Percentiles rank a stretch among this genome's conserved stretches.
These are phyloP conservation scores for Cercospora nicotianae DNA, from an alignment of 2,329 filamentous ascomycete genomes.

Conservation along the genomic window DNA sequence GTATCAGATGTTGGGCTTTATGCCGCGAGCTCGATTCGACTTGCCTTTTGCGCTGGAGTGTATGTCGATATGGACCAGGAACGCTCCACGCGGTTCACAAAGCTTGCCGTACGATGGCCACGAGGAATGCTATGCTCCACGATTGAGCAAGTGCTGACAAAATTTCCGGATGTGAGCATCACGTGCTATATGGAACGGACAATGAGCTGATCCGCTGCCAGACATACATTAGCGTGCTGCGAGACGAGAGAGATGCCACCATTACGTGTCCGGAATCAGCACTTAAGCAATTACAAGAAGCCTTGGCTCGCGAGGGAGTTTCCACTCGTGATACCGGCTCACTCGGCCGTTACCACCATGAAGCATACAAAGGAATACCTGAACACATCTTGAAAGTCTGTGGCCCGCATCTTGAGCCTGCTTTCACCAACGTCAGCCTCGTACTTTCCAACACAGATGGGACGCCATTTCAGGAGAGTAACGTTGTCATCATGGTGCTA, in stretches of 20 bases:
- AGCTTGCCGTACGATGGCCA: conserved; percentile 8
- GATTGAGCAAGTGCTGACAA: neutral
- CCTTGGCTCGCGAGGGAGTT: neutral
- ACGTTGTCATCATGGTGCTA: neutral
- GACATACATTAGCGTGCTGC: conserved; percentile 7
- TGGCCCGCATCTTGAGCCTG: neutral
- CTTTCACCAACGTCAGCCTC: neutral
- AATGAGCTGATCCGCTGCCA: neutral
- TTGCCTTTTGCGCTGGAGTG: conserved; percentile 74
- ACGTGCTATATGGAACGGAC: neutral
- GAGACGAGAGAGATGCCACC: conserved; percentile 11
- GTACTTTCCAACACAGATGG: conserved; percentile 10
- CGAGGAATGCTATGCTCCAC: neutral
- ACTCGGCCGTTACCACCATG: conserved; percentile 9
- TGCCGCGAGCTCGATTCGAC: conserved; percentile 62
- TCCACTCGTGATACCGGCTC: neutral
- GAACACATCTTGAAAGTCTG: conserved; percentile 5
- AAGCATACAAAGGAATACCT: neutral
- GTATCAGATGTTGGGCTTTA: conserved; percentile 56
- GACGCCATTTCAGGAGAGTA: neutral
- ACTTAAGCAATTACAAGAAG: neutral
- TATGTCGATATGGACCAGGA: conserved; percentile 56
- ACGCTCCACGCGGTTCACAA: neutral
- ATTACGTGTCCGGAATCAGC: neutral
- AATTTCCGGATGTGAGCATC: neutral